Evolutionary conservation across 1,284 basidiomycete genomes (phyloP).

Genomic region (Ganoderma lucidum): DNA sequence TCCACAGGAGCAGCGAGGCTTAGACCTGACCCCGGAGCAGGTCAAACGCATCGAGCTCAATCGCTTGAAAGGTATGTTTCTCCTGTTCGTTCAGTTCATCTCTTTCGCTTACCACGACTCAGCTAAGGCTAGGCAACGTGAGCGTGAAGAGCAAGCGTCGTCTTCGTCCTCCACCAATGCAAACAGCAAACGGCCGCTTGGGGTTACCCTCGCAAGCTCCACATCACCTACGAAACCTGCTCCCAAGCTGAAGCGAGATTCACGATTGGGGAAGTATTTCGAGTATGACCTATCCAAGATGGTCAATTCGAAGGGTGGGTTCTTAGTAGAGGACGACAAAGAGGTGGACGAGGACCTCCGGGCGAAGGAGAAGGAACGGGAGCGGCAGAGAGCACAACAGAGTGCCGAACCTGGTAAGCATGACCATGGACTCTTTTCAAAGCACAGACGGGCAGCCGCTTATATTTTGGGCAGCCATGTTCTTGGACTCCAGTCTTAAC

Average conservation of each 20-base stretch:
- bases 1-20: conserved; percentile 31
- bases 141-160: conserved; percentile 55
- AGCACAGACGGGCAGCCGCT: background rate
- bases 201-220: conserved; percentile 56
- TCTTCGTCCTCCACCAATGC: conserved; percentile 51
- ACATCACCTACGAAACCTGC: conserved; percentile 63
- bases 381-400: conserved; percentile 73
- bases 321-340: conserved; percentile 85
- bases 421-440: background rate
- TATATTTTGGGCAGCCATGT: conserved; percentile 57
- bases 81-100: conserved; percentile 42
- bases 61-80: conserved; percentile 46
- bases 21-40: conserved; percentile 48
- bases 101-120: conserved; percentile 67
- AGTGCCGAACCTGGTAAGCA: conserved; percentile 75
- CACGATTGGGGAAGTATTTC: conserved; percentile 85
- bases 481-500: conserved; percentile 72
- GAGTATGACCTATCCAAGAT: conserved; percentile 98
- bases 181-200: conserved; percentile 45
- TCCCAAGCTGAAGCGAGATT: conserved; percentile 72
- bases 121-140: conserved; percentile 48
- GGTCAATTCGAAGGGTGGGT: conserved; percentile 95
- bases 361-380: conserved; percentile 80
- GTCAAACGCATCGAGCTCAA: conserved; percentile 52
- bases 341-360: conserved; percentile 72